Evolutionary conservation across 345 rosid species (phyloP).

Genomic region (Abelmoschus esculentus): DNA sequence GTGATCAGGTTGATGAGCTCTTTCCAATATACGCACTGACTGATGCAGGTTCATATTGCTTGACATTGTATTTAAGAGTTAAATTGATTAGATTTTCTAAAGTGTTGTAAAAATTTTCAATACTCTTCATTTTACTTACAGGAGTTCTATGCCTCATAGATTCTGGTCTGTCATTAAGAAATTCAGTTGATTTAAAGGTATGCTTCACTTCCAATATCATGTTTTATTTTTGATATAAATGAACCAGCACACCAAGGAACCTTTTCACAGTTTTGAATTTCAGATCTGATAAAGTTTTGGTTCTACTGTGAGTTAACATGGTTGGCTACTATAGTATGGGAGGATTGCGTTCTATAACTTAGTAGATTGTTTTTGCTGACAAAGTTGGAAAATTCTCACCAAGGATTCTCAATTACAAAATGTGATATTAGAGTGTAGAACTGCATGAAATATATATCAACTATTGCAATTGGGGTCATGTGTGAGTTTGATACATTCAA

Average conservation of each 20-base stretch:
- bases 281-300: not conserved
- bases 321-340: not conserved
- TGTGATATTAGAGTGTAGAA: not conserved
- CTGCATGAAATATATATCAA: slow-evolving; percentile 1
- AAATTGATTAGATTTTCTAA: slow-evolving; percentile 12
- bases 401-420: not conserved
- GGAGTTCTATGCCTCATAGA: slow-evolving; percentile 58
- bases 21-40: slow-evolving; percentile 50
- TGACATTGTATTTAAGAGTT: slow-evolving; percentile 12
- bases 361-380: not conserved
- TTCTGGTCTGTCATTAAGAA: slow-evolving; percentile 35
- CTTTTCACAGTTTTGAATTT: not conserved
- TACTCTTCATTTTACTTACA: slow-evolving; percentile 24
- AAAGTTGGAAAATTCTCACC: not conserved
- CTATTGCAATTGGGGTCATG: not conserved
- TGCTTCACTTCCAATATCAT: slow-evolving; percentile 8
- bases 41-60: slow-evolving; percentile 46
- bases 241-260: not conserved
- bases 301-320: not conserved
- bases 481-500: slow-evolving; percentile 8
- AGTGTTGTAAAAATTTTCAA: slow-evolving; percentile 7
- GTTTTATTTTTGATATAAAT: not conserved
- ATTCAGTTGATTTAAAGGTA: slow-evolving; percentile 61
- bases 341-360: not conserved
- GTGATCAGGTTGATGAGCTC: slow-evolving; percentile 29